Evolutionary conservation across 2,329 filamentous ascomycete species (phyloP), one percentile per base, ranked within the genome.

Genomic region (Nigrospora oryzae): DNA sequence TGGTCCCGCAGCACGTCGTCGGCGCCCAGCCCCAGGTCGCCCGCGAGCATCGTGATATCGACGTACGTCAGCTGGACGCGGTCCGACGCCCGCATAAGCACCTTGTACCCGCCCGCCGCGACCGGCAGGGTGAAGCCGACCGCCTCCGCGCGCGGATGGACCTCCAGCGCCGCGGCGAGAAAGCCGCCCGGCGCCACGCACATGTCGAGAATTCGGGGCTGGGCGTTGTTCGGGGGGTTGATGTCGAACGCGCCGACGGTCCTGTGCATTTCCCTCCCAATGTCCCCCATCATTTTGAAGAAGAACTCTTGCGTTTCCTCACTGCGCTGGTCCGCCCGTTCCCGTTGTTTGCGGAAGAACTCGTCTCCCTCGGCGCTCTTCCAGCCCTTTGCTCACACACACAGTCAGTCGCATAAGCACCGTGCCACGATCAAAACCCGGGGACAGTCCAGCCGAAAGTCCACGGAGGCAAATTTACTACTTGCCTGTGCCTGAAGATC

Each of bases 171-270:
- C 10, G 56, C 58, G 0, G 51, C 48, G 3, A 71, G 56, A 49
- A 76, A 81, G 1, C 70, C 76, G 5, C 75, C 76, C 0, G 76
- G 76, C 0, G 76, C 76, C 62, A 74, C 70, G 55, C 76, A 77
- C 48, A 77, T 63, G 49, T 81, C 75, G 1, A 81, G 66, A 16
- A 79, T 62, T 11, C 38, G 52, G 1, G 54, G 51, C 11, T 45
- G 48, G n/a, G 36, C 5, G 41, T 43, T 1, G 41, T 16, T 12
- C 15, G n/a, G 36, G 7, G 10, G 30, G 3, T 5, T 3, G 12
- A 65, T 46, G 12, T 40, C 47, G n/a, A 72, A 57, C 13, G 58
- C 63, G 3, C 46, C 42, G 2, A 63, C 67, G 0, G 44, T 42
- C 0, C 36, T 11, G 11, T 76, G 51, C 19, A 77, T 53, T 38